Base-by-base conservation (phyloP, 2,329 filamentous ascomycete species). In the Daldinia eschscholtzii region DNA sequence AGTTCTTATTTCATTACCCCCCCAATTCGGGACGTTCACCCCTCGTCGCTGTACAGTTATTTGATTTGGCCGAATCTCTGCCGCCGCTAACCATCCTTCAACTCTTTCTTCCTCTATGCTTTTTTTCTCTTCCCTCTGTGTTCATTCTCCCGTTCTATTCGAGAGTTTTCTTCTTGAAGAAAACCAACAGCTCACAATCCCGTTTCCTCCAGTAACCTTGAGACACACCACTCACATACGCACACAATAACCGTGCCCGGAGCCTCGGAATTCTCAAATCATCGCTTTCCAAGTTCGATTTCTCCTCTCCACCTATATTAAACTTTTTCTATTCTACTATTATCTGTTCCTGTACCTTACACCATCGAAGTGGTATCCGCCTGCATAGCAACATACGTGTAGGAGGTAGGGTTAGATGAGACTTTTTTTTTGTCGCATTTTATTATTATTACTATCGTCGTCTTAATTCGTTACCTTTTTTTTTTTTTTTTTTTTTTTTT, bases 41-140 rank as follows among this genome's bases (percentile, higher is more conserved):
- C 53, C 53, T 57, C 53, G 33, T 42, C 53, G 37, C 55, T 64
- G 57, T 66, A 56, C 55, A 70, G 66, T 41, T 64, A 65, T 66
- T 70, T 68, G 67, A 68, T 70, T 72, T 72, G 70, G 67, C 70
- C 70, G 70, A 72, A 70, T 70, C 67, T 72, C 67, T 72, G 61
- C 67, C 70, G 67, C 67, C 64, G 52, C 64, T 70, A 71, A 41
- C 63, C 69, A 30, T 57, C 53, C 23, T 30, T 57, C 46, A 12
- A 33, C 55, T 42, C 57, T 59, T 37, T 30, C 30, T 59, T 23
- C 35, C 2, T 28, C 48, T 42, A 23, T 55, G n/a, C 57, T 61
- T 61, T 61, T 26, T 35, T 58, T 44, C 56, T 56, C 53, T 48
- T 33, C 39, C 20, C 18, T 37, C 10, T 48, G n/a, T 33, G 6